These are phyloP conservation scores for Euphorbia corollata DNA, from an alignment of 441 rosid genomes.

Conservation along the genomic window DNA sequence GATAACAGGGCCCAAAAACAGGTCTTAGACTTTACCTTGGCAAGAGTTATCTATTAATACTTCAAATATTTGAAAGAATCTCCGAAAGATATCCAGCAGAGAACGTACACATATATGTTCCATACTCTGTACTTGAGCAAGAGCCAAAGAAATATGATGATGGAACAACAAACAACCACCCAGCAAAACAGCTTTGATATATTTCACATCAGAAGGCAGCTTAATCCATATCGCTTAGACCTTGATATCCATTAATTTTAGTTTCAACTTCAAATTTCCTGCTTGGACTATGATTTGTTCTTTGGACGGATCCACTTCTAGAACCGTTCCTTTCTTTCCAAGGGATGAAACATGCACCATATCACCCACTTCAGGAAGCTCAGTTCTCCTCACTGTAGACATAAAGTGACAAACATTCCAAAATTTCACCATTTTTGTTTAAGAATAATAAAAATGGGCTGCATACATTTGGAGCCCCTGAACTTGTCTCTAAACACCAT, in stretches of 20 bases:
- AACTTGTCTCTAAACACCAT: too few species aligned
- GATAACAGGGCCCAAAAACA: too few species aligned
- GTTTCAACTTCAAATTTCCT: slow-evolving; percentile 69
- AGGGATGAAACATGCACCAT: slow-evolving; percentile 54
- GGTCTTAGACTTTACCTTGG: too few species aligned
- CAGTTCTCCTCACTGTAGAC: slow-evolving; percentile 30
- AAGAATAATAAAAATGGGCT: too few species aligned
- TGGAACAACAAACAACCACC: background rate
- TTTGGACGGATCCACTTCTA: slow-evolving; percentile 59
- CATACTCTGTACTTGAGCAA: background rate
- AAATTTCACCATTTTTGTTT: background rate
- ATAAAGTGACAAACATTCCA: slow-evolving; percentile 8
- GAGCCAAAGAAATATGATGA: background rate
- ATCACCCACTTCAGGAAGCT: slow-evolving; percentile 54
- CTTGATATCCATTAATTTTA: slow-evolving; percentile 46
- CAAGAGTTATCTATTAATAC: background rate
- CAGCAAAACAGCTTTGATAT: slow-evolving; percentile 3
- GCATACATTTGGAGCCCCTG: too few species aligned
- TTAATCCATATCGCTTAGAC: slow-evolving; percentile 25
- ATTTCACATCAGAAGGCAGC: background rate
- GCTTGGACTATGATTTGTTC: slow-evolving; percentile 71
- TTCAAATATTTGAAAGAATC: background rate
- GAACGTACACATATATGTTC: background rate
- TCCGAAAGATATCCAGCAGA: background rate
- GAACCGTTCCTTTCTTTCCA: slow-evolving; percentile 52